phyloP scores from a whole-genome alignment of 2,329 filamentous ascomycete species.

The Hymenoscyphus linearis region DNA sequence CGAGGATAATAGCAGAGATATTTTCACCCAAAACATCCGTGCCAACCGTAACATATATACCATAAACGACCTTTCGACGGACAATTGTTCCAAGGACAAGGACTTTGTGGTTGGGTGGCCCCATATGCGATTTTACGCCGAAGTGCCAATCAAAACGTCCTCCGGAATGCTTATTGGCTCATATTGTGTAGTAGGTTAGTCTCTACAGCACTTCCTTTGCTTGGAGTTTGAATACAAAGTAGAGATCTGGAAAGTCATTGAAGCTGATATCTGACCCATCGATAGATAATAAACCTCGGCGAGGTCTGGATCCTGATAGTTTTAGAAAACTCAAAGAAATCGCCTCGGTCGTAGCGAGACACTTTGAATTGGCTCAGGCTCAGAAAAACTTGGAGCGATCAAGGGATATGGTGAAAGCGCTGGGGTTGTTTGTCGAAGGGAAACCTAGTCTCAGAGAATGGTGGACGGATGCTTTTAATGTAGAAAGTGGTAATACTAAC shows the following conservation, averaged over 20 bases:
- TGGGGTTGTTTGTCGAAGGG: constrained; percentile 48
- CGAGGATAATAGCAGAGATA: constrained; percentile 12
- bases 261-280: no score
- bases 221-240: no score
- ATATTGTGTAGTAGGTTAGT: constrained; percentile 44
- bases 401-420: constrained; percentile 46
- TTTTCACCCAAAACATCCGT: constrained; percentile 6
- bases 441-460: constrained; percentile 31
- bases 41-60: constrained; percentile 17
- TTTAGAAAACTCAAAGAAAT: constrained; percentile 51
- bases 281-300: constrained; percentile 46
- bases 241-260: no score
- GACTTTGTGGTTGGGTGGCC: constrained; percentile 21
- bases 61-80: constrained; percentile 21
- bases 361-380: constrained; percentile 51
- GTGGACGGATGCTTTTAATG: constrained; percentile 8
- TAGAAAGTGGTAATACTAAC: not conserved
- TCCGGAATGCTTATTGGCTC: constrained; percentile 46
- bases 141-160: constrained; percentile 24
- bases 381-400: constrained; percentile 45
- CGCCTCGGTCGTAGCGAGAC: constrained; percentile 49
- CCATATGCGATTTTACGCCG: constrained; percentile 26
- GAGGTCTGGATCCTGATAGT: constrained; percentile 43
- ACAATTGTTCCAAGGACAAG: constrained; percentile 15
- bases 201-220: no score